Evolutionary conservation across 1,284 basidiomycete genomes (phyloP), one percentile per base, ranked within the genome.

Genomic region (Boletus sp.): DNA sequence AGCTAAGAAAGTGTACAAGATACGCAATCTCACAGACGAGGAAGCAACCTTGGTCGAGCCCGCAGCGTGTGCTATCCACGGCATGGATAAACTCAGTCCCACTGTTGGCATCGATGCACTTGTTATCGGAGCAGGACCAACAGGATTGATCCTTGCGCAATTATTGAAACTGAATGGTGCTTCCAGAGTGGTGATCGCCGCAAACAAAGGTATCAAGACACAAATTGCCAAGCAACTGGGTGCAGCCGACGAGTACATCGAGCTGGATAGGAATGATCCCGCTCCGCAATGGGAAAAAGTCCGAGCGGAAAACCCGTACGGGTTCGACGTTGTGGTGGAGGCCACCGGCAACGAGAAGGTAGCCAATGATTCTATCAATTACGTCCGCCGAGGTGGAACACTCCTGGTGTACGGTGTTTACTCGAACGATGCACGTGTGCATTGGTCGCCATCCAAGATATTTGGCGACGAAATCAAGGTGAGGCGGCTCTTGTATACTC

Each of bases 271-370:
- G 51, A 59, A 74, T 47, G 74, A 87, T 60, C 82, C 88, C n/a
- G 73, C 74, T 26, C 68, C 73, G 4, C 87, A 91, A 60, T 92
- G 88, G 89, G 73, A 73, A 40, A 69, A 83, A 66, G 66, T 92
- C 57, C 87, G 81, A 72, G 69, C 80, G 61, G 80, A 84, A 51
- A 78, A 91, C 66, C 85, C 85, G 26, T 83, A 85, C 60, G 88
- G 89, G 17, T 93, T 92, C 64, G 90, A 93, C 64, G 81, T 91
- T 22, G 91, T 92, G 34, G 88, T 78, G 51, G 90, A 93, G 69
- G 89, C 88, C 35, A 91, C 90, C 5, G 90, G 89, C 50, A 80
- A 82, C 34, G 86, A 88, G 68, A 79, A 80, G 52, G 68, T 92
- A 37, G 87, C 85, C 30, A 82, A 90, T 59, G 80, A 87, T 47